phyloP scores from a whole-genome alignment of 2,329 filamentous ascomycete genomes.

The Microsporum canis region DNA sequence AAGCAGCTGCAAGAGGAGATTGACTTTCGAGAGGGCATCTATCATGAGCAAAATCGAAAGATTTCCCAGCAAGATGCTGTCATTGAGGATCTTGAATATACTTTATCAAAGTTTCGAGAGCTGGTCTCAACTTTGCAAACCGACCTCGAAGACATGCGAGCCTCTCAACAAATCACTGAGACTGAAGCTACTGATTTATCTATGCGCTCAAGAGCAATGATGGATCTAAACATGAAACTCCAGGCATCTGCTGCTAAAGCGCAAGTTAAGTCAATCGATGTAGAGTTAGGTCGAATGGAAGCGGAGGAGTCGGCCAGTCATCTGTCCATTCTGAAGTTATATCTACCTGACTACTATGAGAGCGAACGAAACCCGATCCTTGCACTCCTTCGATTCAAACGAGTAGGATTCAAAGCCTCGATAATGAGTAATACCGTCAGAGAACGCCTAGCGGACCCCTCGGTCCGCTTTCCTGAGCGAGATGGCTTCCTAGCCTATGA shows the following conservation, averaged over 20 bases:
- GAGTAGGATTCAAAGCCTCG: slow-evolving; percentile 76
- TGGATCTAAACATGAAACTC: slow-evolving; percentile 91
- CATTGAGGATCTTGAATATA: slow-evolving; percentile 82
- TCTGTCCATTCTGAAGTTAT: slow-evolving; percentile 75
- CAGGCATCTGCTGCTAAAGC: slow-evolving; percentile 83
- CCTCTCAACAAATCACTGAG: slow-evolving; percentile 84
- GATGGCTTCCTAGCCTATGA: slow-evolving; percentile 71
- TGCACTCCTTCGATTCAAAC: slow-evolving; percentile 75
- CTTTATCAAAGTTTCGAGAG: slow-evolving; percentile 75
- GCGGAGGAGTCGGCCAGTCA: slow-evolving; percentile 83
- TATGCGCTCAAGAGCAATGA: slow-evolving; percentile 80
- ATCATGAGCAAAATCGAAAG: slow-evolving; percentile 67
- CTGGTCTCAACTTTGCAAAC: slow-evolving; percentile 74
- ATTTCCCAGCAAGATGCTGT: slow-evolving; percentile 64
- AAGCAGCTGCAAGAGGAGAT: slow-evolving; percentile 91
- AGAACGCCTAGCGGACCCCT: slow-evolving; percentile 60
- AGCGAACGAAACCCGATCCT: slow-evolving; percentile 76
- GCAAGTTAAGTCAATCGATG: slow-evolving; percentile 85
- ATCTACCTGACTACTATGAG: slow-evolving; percentile 74
- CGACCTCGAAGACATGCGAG: slow-evolving; percentile 83
- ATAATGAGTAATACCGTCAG: slow-evolving; percentile 67
- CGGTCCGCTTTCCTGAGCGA: slow-evolving; percentile 55
- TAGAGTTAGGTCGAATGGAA: slow-evolving; percentile 76
- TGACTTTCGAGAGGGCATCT: slow-evolving; percentile 72
- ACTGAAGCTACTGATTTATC: slow-evolving; percentile 84